Conservation (phyloP, 345 rosid species). For the Ceriops decandra region DNA sequence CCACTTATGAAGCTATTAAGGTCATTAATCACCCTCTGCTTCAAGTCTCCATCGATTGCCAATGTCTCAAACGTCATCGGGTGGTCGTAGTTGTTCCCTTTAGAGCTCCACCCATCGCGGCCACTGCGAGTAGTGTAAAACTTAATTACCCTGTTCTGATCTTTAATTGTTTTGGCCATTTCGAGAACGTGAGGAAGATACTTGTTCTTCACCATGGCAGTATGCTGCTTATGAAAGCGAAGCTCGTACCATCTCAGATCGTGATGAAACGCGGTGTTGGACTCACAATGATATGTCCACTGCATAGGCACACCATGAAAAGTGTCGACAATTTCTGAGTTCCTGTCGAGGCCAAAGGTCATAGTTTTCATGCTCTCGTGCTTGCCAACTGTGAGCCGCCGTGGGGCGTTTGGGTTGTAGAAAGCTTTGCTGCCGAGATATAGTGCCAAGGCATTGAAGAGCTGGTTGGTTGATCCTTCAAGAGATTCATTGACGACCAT, state of each 20-base stretch:
- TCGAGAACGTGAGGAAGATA: slow-evolving; percentile 35
- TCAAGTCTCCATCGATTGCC: slow-evolving; percentile 41
- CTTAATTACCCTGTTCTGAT: slow-evolving; percentile 25
- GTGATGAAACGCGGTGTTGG: slow-evolving; percentile 1
- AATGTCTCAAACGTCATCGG: slow-evolving; percentile 41
- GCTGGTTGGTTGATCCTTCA: slow-evolving; percentile 34
- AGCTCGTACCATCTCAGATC: slow-evolving; percentile 41
- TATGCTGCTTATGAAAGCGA: slow-evolving; percentile 24
- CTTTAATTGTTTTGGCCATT: slow-evolving; percentile 30
- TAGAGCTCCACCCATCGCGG: slow-evolving; percentile 29
- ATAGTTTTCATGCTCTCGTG: slow-evolving; percentile 25
- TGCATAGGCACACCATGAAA: slow-evolving; percentile 31
- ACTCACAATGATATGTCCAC: slow-evolving; percentile 29
- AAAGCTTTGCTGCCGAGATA: slow-evolving; percentile 33
- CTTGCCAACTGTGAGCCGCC: slow-evolving; percentile 35
- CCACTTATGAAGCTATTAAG: slow-evolving; percentile 30
- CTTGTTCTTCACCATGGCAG: slow-evolving; percentile 22
- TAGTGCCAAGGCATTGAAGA: slow-evolving; percentile 21
- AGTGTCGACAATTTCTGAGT: slow-evolving; percentile 30
- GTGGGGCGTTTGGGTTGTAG: slow-evolving; percentile 8
- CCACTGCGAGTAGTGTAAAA: slow-evolving; percentile 23
- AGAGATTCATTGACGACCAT: slow-evolving; percentile 33
- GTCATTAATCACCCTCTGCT: slow-evolving; percentile 24
- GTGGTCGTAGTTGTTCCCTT: slow-evolving; percentile 30
- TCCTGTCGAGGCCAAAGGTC: slow-evolving; percentile 28